Conservation (phyloP, 768 basidiomycete species). For the Rhodosporidiobolus sp. region DNA sequence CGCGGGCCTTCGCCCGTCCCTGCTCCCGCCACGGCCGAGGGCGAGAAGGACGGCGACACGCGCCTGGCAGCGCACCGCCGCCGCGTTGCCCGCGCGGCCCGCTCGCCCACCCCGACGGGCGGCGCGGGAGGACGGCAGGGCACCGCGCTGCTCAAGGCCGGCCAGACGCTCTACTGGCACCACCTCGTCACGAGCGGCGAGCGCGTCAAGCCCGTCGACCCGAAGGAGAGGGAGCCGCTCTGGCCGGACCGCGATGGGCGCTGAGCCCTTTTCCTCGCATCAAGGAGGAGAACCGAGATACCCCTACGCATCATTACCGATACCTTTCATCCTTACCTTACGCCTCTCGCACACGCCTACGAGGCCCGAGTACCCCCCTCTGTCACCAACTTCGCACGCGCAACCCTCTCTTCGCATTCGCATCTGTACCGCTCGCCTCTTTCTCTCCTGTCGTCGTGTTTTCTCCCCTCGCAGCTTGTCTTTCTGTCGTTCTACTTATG, state of each 20-base stretch:
- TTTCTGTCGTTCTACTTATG: too few species aligned
- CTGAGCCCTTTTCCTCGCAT: neutral
- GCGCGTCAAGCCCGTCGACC: slow-evolving; percentile 28
- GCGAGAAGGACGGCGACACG: slow-evolving; percentile 22
- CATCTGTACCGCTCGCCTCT: too few species aligned
- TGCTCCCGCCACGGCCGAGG: neutral
- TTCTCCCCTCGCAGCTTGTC: too few species aligned
- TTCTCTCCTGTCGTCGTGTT: too few species aligned
- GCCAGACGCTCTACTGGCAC: slow-evolving; percentile 43
- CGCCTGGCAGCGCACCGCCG: neutral
- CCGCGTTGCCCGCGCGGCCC: neutral
- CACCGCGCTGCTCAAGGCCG: slow-evolving; percentile 10
- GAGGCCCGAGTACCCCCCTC: too few species aligned
- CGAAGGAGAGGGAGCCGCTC: slow-evolving; percentile 14
- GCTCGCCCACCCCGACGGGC: neutral
- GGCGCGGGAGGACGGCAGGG: neutral
- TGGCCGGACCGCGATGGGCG: neutral
- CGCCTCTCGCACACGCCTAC: too few species aligned
- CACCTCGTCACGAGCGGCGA: slow-evolving; percentile 39
- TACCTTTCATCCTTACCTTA: neutral
- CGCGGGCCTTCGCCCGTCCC: neutral
- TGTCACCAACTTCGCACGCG: too few species aligned
- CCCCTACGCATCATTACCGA: neutral
- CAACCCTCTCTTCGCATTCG: too few species aligned
- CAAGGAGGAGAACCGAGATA: too few species aligned